These are phyloP conservation scores for Cruciata laevipes DNA, from an alignment of 257 asterid species.

Conservation along the genomic window DNA sequence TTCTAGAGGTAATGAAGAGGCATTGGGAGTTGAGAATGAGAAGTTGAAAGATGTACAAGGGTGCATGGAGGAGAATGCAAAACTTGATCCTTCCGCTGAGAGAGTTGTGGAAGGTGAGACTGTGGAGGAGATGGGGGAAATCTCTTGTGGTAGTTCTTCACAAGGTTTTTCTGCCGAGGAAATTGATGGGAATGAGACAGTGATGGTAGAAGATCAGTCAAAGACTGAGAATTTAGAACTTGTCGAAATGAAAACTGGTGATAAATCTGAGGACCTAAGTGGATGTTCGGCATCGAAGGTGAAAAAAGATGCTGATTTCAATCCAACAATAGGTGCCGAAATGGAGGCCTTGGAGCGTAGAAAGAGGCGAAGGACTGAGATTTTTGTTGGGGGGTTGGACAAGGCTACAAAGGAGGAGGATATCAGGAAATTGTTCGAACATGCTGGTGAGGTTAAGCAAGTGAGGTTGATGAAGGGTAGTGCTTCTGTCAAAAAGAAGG, in stretches of 20 bases:
- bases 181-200: conserved; percentile 15
- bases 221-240: conserved; percentile 14
- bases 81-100: conserved; percentile 1
- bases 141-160: conserved; percentile 6
- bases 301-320: conserved; percentile 20
- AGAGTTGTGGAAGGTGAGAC: background rate
- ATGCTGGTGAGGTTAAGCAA: conserved; percentile 38
- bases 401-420: conserved; percentile 47
- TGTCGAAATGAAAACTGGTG: background rate
- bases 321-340: conserved; percentile 35
- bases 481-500: conserved; percentile 51
- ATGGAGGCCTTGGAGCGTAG: conserved; percentile 50
- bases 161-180: conserved; percentile 12
- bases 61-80: conserved; percentile 20
- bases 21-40: conserved; percentile 16
- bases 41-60: conserved; percentile 6
- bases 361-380: conserved; percentile 49
- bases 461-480: conserved; percentile 44
- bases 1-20: background rate
- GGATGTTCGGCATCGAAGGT: conserved; percentile 12
- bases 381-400: conserved; percentile 65
- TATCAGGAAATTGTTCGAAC: conserved; percentile 47
- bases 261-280: conserved; percentile 13
- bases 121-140: conserved; percentile 13
- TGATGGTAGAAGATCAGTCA: conserved; percentile 7